phyloP scores from a whole-genome alignment of 140 eudicot genomes.

The Cichorium intybus region DNA sequence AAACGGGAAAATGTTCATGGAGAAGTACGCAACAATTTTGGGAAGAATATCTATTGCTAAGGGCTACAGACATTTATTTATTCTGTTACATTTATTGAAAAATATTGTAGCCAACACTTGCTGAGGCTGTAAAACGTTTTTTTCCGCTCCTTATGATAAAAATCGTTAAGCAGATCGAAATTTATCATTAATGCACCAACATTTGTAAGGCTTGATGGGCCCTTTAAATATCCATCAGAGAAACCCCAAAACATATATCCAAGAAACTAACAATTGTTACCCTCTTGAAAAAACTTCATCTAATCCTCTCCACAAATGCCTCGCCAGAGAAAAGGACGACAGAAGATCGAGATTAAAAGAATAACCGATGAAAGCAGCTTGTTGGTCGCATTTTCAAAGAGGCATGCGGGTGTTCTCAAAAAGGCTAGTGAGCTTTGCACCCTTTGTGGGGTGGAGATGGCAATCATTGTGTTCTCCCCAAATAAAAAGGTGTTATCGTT shows the following conservation, averaged over 20 bases:
- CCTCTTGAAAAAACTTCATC: neutral
- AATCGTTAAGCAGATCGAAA: too few relatives aligned
- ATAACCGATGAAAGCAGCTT: constrained; percentile 15
- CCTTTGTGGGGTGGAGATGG: constrained; percentile 27
- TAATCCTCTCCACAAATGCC: constrained; percentile 8
- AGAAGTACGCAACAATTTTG: too few relatives aligned
- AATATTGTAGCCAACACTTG: neutral
- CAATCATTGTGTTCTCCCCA: constrained; percentile 32
- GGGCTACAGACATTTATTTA: neutral
- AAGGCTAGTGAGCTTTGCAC: constrained; percentile 33
- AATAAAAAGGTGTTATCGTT: constrained; percentile 18
- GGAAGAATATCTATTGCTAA: neutral
- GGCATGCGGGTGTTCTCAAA: constrained; percentile 21
- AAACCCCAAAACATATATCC: neutral
- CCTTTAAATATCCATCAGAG: neutral
- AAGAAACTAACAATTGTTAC: neutral
- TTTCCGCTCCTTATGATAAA: too few relatives aligned
- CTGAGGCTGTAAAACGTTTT: neutral
- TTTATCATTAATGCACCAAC: neutral
- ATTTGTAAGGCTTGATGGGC: neutral
- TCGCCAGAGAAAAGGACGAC: constrained; percentile 27
- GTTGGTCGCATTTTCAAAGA: constrained; percentile 33
- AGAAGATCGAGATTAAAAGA: constrained; percentile 26
- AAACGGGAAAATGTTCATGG: too few relatives aligned
- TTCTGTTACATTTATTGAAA: neutral